phyloP scores from a whole-genome alignment of 1,284 basidiomycete genomes.

The Tylopilus orsonianus region DNA sequence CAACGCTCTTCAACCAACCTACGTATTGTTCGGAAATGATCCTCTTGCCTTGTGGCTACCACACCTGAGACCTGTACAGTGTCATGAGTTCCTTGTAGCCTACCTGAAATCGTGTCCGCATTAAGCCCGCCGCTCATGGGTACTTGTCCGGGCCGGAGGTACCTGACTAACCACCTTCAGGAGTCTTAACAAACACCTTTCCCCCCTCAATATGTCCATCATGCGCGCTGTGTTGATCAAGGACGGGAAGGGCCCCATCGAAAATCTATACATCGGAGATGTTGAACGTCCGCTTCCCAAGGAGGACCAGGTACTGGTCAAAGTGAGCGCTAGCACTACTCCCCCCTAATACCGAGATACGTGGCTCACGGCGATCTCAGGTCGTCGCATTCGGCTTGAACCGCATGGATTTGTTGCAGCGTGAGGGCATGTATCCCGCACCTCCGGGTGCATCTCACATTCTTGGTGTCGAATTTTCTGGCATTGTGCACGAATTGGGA shows the following conservation, averaged over 20 bases:
- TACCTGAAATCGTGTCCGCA: neutral
- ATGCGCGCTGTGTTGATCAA: conserved; percentile 89
- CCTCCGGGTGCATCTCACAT: conserved; percentile 78
- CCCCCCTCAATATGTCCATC: conserved; percentile 12
- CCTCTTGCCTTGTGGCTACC: too few species aligned
- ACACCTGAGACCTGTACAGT: too few species aligned
- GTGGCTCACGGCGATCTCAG: conserved; percentile 36
- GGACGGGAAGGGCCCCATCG: conserved; percentile 73
- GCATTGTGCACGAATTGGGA: conserved; percentile 63
- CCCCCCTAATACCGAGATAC: neutral
- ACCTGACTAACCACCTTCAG: neutral
- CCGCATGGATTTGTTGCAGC: conserved; percentile 83
- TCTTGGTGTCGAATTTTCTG: conserved; percentile 92
- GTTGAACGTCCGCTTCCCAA: conserved; percentile 57
- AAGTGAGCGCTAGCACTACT: conserved; percentile 44
- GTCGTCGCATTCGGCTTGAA: conserved; percentile 84
- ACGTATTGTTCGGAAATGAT: too few species aligned
- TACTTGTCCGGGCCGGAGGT: neutral
- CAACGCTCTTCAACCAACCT: too few species aligned
- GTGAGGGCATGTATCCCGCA: conserved; percentile 75
- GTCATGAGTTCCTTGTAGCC: too few species aligned
- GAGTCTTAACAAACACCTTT: neutral
- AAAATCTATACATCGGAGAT: conserved; percentile 81
- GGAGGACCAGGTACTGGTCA: conserved; percentile 71
- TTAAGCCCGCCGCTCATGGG: neutral